A percentile compares a stretch with the other conserved stretches of the same genome.
phyloP scores from a whole-genome alignment of 352 stramenopile species.

The Globisporangium recalcitrans region DNA sequence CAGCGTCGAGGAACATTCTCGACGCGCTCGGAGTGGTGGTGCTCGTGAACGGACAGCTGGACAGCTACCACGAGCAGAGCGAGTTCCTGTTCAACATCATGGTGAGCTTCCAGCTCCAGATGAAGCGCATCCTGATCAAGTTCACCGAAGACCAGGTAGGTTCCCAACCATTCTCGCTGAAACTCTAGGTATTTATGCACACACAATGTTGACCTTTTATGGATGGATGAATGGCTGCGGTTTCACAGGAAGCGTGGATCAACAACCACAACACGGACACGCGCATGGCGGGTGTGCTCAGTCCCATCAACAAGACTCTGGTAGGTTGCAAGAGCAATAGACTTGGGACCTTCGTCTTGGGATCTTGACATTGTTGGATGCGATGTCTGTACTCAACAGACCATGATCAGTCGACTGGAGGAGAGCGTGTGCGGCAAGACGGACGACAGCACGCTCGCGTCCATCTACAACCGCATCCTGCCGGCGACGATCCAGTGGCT shows the following conservation, averaged over 20 bases:
- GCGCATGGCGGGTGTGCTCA: slow-evolving; percentile 62
- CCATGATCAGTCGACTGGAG: slow-evolving; percentile 53
- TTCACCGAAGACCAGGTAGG: slow-evolving; percentile 67
- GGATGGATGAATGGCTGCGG: too few species aligned
- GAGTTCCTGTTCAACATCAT: slow-evolving; percentile 67
- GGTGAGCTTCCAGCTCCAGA: slow-evolving; percentile 71
- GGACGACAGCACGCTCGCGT: slow-evolving; percentile 47
- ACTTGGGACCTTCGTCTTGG: not conserved
- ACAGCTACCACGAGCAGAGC: slow-evolving; percentile 38
- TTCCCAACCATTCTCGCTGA: not conserved
- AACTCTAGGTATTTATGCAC: too few species aligned
- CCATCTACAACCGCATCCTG: slow-evolving; percentile 64
- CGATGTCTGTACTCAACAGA: slow-evolving; percentile 20
- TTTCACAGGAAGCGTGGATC: slow-evolving; percentile 55
- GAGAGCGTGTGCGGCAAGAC: slow-evolving; percentile 55
- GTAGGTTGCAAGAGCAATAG: slow-evolving; percentile 13
- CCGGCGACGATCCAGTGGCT: slow-evolving; percentile 64
- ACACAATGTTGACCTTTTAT: too few species aligned
- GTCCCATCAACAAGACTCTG: slow-evolving; percentile 62
- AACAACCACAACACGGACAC: slow-evolving; percentile 59
- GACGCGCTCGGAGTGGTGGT: slow-evolving; percentile 61
- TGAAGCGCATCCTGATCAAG: slow-evolving; percentile 75
- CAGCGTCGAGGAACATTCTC: slow-evolving; percentile 50
- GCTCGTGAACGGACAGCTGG: slow-evolving; percentile 39
- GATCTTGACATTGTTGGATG: not conserved